Evolutionary conservation across 2,329 filamentous ascomycete species (phyloP).

Genomic region (Talaromyces islandicus): DNA sequence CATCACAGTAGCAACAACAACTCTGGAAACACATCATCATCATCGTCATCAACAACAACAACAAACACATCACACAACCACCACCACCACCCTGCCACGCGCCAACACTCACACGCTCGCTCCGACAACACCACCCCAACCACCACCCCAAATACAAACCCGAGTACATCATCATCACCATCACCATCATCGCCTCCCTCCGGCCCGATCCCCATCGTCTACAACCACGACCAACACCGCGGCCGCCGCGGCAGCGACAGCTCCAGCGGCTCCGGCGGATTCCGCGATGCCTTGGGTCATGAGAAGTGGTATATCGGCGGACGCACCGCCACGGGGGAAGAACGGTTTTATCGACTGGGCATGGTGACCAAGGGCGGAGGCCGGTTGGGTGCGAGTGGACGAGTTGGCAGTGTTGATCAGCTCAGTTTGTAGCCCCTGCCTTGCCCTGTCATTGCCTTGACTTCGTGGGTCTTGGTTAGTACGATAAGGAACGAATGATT

Average conservation of each 20-base stretch:
- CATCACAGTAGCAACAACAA: conserved; percentile 9
- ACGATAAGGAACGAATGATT: neutral
- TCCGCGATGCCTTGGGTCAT: conserved; percentile 40
- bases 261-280: conserved; percentile 42
- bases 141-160: neutral
- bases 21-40: conserved; percentile 10
- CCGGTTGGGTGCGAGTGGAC: conserved; percentile 33
- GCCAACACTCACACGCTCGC: neutral
- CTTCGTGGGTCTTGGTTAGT: too few species aligned
- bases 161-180: conserved; percentile 4
- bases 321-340: conserved; percentile 41
- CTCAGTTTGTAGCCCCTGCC: conserved; percentile 38
- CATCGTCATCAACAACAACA: too few species aligned
- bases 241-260: conserved; percentile 43
- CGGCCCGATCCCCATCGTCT: conserved; percentile 32
- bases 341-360: conserved; percentile 43
- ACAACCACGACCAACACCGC: conserved; percentile 23
- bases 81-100: conserved; percentile 25
- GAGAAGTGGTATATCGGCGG: conserved; percentile 50
- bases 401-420: conserved; percentile 44
- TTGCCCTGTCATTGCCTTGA: neutral
- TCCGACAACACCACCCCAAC: conserved; percentile 4
- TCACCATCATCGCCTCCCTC: conserved; percentile 20
- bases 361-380: conserved; percentile 42
- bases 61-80: conserved; percentile 14